Evolutionary conservation across 768 basidiomycete species (phyloP).

Genomic region (Serpula lacrymans): DNA sequence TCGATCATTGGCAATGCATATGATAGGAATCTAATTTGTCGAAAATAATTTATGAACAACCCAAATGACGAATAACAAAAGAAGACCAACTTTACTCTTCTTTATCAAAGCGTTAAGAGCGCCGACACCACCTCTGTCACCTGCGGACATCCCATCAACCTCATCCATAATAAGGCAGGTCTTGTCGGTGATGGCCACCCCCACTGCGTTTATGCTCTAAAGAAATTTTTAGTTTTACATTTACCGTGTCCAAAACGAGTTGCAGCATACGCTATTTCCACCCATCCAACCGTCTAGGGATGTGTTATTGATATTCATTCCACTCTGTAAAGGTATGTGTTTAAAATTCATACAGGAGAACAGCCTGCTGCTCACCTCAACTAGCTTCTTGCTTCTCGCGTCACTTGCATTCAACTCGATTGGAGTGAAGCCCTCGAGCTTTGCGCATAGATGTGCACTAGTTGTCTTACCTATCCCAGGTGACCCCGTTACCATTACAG

Average conservation of each 20-base stretch:
- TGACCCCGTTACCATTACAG: constrained; percentile 86
- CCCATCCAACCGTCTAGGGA: constrained; percentile 85
- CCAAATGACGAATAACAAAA: not conserved
- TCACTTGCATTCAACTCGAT: constrained; percentile 98
- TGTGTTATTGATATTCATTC: constrained; percentile 86
- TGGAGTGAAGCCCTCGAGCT: constrained; percentile 85
- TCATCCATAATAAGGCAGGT: constrained; percentile 98
- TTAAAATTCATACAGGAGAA: not conserved
- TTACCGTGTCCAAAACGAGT: not conserved
- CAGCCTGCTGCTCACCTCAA: constrained; percentile 59
- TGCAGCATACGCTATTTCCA: constrained; percentile 47
- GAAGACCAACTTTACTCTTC: constrained; percentile 71
- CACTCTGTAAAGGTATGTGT: constrained; percentile 49
- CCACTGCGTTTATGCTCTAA: constrained; percentile 62
- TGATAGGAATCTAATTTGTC: constrained; percentile 77
- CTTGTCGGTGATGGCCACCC: constrained; percentile 71
- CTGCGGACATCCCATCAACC: constrained; percentile 98
- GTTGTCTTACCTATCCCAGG: constrained; percentile 99
- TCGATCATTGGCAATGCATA: constrained; percentile 94
- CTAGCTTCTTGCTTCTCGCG: constrained; percentile 90
- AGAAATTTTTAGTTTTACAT: not conserved
- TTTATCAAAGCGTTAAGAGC: constrained; percentile 89
- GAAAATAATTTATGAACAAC: no score
- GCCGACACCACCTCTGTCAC: constrained; percentile 94
- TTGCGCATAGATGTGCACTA: constrained; percentile 88